Evolutionary conservation across 2,329 filamentous ascomycete genomes (phyloP).

Genomic region (Tolypocladium endophyticum): DNA sequence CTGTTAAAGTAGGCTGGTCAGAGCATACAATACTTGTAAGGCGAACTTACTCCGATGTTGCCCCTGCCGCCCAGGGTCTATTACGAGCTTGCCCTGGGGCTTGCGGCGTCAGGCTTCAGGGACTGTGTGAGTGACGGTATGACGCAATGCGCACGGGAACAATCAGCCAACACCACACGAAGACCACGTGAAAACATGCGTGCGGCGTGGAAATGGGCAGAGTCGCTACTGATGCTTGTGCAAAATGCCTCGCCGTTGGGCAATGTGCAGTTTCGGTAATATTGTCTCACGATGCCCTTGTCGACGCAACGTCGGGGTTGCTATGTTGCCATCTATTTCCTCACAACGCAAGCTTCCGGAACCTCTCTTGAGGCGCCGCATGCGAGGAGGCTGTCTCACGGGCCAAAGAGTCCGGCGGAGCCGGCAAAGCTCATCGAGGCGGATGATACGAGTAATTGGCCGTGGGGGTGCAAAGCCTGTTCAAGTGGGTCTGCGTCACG

Average conservation of each 20-base stretch:
- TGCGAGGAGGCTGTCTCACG: too few relatives aligned
- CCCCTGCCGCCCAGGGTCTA: neutral
- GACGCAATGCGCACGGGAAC: neutral
- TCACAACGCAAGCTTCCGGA: too few relatives aligned
- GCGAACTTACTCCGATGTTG: neutral
- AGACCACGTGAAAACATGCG: neutral
- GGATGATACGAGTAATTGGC: neutral
- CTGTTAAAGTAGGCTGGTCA: too few relatives aligned
- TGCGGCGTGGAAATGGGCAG: neutral
- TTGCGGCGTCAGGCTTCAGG: neutral
- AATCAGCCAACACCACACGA: neutral
- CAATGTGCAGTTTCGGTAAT: neutral
- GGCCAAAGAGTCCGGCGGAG: too few relatives aligned
- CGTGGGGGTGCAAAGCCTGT: neutral
- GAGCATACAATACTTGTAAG: neutral
- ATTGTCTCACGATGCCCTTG: too few relatives aligned
- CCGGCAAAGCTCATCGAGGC: neutral
- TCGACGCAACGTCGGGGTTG: too few relatives aligned
- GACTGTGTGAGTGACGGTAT: neutral
- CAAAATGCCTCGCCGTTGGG: neutral
- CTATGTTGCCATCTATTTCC: too few relatives aligned
- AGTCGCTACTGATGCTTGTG: neutral
- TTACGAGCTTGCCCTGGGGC: neutral
- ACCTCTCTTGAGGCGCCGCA: too few relatives aligned
- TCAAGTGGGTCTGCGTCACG: neutral